A percentile compares a stretch with the other conserved stretches of the same genome.
Evolutionary conservation across 371 early-diverging fungal genomes (phyloP).

Genomic region (Mortierella sp.): DNA sequence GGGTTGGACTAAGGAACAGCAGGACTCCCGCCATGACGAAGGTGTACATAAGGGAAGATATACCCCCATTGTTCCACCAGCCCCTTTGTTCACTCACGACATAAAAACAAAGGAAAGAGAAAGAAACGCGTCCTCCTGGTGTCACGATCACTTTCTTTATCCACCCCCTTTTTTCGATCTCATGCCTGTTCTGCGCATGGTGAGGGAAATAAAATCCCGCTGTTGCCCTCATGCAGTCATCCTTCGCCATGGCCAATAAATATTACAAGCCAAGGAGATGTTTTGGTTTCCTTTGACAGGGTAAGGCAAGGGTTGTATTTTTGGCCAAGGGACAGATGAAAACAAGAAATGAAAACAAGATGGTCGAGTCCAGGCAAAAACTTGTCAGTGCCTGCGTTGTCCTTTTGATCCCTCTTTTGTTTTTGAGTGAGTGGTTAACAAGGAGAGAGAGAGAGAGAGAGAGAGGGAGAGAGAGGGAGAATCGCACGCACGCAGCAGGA

Average conservation of each 20-base stretch:
- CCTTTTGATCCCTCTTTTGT: background rate
- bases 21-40: constrained; percentile 9
- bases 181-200: constrained; percentile 21
- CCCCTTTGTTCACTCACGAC: constrained; percentile 25
- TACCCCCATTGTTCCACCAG: constrained; percentile 6
- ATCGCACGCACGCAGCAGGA: background rate
- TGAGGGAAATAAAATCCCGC: background rate
- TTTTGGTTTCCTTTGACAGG: background rate
- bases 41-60: background rate
- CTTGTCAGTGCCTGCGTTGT: background rate
- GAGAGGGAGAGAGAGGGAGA: background rate
- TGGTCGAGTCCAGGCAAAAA: background rate
- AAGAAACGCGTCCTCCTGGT: constrained; percentile 19
- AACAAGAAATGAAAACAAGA: background rate
- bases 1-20: background rate
- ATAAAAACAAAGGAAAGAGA: background rate
- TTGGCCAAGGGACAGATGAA: background rate
- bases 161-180: constrained; percentile 21
- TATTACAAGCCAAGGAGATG: background rate
- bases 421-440: background rate
- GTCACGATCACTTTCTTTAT: constrained; percentile 18
- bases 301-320: background rate
- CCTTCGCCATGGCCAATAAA: background rate
- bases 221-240: constrained; percentile 21
- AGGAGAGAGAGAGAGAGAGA: background rate